Evolutionary conservation across 306 rosid species (phyloP), one percentile per base, ranked within the genome.

Genomic region (Quercus aquifolioides): DNA sequence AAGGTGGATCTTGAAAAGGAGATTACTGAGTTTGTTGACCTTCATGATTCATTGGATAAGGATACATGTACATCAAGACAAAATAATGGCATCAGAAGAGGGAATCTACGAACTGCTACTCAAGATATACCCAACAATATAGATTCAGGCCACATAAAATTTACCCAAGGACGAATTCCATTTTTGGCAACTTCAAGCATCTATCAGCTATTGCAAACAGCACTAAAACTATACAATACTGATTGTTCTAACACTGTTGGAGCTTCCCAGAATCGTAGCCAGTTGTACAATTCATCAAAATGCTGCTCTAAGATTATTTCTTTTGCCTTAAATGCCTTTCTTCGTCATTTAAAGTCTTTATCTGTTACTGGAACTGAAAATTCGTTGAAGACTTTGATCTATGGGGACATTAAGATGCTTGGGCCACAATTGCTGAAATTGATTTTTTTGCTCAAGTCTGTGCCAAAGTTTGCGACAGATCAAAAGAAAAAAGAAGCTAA

Each of bases 401-500:
- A 78, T 75, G 88, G 84, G 62, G 78, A 82, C 55, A 71, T 78
- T 28, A 75, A 64, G 75, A 58, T 78, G 80, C 79, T 85, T 12
- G 88, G 88, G 11, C 51, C 71, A 55, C 76, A 78, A 56, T 63
- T 81, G 83, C 38, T 85, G 76, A 79, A 74, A 65, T 76, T 85
- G 63, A 75, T 85, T 28, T n/a, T 23, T 71, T 55, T 81, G 55
- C 75, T 85, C 14, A 74, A 43, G 19, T 59, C 83, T 46, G 57
- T 77, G 41, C 72, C 63, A 15, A 74, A 33, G 68, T 20, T 56
- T 63, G 74, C n/a, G 25, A 43, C 78, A 25, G 56, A 71, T 70
- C 88, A 78, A 70, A 74, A 69, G 74, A 82, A 71, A 85, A 85
- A 71, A 28, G 88, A 81, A 74, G 76, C 80, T 15, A 85, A 82